Base-by-base conservation (phyloP, 768 basidiomycete species). In the Phanerochaete sordida region DNA sequence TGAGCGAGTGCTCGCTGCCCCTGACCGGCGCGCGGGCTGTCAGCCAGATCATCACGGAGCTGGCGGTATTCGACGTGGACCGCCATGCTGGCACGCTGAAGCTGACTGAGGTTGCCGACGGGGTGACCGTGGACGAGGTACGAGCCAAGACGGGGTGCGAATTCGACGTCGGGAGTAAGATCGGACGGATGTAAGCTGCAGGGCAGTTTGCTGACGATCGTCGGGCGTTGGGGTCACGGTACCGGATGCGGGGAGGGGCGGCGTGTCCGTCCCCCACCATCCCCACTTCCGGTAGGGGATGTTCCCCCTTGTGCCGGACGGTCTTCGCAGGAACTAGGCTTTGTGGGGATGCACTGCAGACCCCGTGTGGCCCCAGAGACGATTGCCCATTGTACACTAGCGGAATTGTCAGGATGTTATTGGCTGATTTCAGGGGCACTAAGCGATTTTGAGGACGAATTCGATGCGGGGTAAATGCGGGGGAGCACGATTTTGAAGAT, bases 31-130 rank as follows among this genome's bases (percentile, higher is more conserved):
- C 92, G 21, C 80, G 88, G 39, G 82, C 90, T 30, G 92, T 97
- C 61, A 93, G 91, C 76, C 86, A 86, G 61, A 95, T 98, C 69
- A 86, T 98, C 75, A 97, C 95, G 0, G 95, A 98, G 68, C 83
- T 97, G 23, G 89, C 86, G 19, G 93, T 94, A 30, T 98, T 98
- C 73, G 81, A 90, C 49, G 91, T 97, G 37, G 90, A 98, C 74
- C 81, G 94, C 47, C 75, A 75, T 53, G 83, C 79, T 45, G 91
- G 93, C 16, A 79, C 78, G 65, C 77, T 98, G 73, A 83, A 82
- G 55, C 76, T 98, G 69, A 84, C 79, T 47, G 95, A 97, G 72
- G 66, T 95, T 47, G 92, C 91, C n/a, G 84, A 88, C 63, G 95
- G 94, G 1, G 85, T 88, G 27, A 86, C 85, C 0, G 69, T 96